A percentile compares a stretch with the other conserved stretches of the same genome.
Conservation (phyloP, 176 grass and related monocot species). For the Musa acuminata region DNA sequence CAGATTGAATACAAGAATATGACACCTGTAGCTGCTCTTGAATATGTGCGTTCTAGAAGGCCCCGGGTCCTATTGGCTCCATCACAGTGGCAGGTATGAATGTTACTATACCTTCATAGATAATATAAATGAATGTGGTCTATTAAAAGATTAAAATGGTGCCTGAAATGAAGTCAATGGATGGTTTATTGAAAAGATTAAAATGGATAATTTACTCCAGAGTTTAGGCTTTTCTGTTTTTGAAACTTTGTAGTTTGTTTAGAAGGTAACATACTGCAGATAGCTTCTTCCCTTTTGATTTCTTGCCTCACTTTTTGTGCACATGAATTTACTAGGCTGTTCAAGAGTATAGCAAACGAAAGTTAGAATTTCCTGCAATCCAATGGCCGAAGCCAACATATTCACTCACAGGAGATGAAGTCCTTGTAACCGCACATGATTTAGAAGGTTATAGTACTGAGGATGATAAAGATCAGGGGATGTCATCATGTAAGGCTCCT, state of each 20-base stretch:
- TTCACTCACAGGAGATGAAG: constrained; percentile 1
- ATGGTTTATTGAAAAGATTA: neutral
- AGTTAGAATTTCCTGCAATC: constrained; percentile 29
- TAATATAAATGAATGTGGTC: too few species aligned
- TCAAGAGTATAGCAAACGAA: constrained; percentile 41
- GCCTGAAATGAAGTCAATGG: too few species aligned
- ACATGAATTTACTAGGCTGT: constrained; percentile 49
- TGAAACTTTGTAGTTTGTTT: too few species aligned
- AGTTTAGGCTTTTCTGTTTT: too few species aligned
- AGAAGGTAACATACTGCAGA: too few species aligned
- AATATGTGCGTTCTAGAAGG: constrained; percentile 75
- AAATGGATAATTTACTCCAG: too few species aligned
- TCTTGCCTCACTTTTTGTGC: neutral
- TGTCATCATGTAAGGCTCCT: neutral
- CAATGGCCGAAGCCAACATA: constrained; percentile 11
- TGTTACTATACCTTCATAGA: too few species aligned
- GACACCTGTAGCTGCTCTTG: constrained; percentile 75
- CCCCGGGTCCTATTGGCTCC: constrained; percentile 79
- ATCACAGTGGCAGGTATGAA: constrained; percentile 74
- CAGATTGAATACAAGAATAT: constrained; percentile 80
- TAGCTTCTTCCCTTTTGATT: neutral
- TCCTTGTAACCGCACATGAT: neutral
- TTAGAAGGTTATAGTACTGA: neutral
- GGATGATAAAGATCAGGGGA: neutral
- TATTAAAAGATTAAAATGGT: too few species aligned